phyloP scores from a whole-genome alignment of 805 yeast genomes.

The Peterozyma toletana region DNA sequence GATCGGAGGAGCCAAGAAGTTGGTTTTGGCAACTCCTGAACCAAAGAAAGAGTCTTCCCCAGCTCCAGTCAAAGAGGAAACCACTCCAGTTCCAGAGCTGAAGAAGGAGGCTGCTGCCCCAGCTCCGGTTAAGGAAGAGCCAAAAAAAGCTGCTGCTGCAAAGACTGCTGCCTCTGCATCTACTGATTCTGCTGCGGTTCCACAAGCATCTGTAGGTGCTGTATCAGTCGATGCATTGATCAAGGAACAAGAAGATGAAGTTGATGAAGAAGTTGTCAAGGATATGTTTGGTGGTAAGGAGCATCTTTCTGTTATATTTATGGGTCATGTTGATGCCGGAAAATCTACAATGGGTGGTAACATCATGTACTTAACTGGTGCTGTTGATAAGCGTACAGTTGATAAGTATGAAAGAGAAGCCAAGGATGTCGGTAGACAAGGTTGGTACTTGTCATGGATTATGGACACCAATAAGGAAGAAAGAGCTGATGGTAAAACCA shows the following conservation, averaged over 20 bases:
- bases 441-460: conserved; percentile 99
- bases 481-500: conserved; percentile 98
- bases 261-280: conserved; percentile 81
- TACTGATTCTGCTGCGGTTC: conserved; percentile 8
- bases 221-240: conserved; percentile 41
- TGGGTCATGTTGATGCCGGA: conserved; percentile 99
- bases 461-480: conserved; percentile 99
- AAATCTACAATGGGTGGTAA: conserved; percentile 99
- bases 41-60: conserved; percentile 15
- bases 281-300: conserved; percentile 98
- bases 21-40: conserved; percentile 16
- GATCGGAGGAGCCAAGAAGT: conserved; percentile 40
- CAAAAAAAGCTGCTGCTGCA: conserved; percentile 10
- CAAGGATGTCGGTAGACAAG: conserved; percentile 98
- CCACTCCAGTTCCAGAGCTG: conserved; percentile 13
- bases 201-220: conserved; percentile 16
- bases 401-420: conserved; percentile 98
- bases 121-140: conserved; percentile 11
- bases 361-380: conserved; percentile 84
- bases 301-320: conserved; percentile 91
- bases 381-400: conserved; percentile 97
- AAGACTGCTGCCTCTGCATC: conserved; percentile 11
- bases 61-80: conserved; percentile 14
- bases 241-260: conserved; percentile 70
- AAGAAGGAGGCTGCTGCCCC: conserved; percentile 10